Evolutionary conservation across 2,329 filamentous ascomycete genomes (phyloP), one percentile per base, ranked within the genome.

Genomic region (Fusarium marasasianum): DNA sequence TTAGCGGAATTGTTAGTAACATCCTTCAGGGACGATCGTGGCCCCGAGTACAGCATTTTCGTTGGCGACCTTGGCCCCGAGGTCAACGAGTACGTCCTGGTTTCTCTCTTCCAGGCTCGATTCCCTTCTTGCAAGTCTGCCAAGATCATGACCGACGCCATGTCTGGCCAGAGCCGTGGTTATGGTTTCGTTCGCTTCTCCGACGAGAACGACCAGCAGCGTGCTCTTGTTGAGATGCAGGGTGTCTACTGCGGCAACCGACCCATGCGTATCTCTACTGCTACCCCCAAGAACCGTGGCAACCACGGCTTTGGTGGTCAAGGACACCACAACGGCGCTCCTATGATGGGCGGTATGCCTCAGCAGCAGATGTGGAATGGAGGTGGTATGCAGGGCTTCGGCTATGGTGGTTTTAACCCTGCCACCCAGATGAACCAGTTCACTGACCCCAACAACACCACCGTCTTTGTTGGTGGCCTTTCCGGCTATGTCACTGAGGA

Each of bases 61-160:
- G 96, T 99, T 67, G 96, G 96, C 76, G 96, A 99, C 81, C 92
- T 99, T 73, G 96, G 96, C 71, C 96, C 97, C 13, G 96, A 99
- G 85, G 96, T 99, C 78, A 99, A 98, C 84, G 96, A 99, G 86
- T 98, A 97, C 80, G 96, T 98, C 66, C 88, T 99, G 69, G 96
- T 98, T 61, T 97, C 95, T 33, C 92, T 99, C 57, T 99, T 99
- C 90, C 96, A 98, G 86, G 93, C 92, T 81, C 94, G 96, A 71
- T 99, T 97, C 88, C 93, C 93, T 1, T 97, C 95, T 14, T 98
- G 96, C 93, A 98, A 98, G 88, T 98, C 95, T 43, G 96, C 96
- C 80, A 99, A 99, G 90, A 99, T 99, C 85, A 99, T 99, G 96
- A 98, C 96, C 70, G 96, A 99, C 81, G 96, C 96, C 71, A 96